Evolutionary conservation across 768 basidiomycete genomes (phyloP), one percentile per base, ranked within the genome.

Genomic region (Xerocomellus intermedius): DNA sequence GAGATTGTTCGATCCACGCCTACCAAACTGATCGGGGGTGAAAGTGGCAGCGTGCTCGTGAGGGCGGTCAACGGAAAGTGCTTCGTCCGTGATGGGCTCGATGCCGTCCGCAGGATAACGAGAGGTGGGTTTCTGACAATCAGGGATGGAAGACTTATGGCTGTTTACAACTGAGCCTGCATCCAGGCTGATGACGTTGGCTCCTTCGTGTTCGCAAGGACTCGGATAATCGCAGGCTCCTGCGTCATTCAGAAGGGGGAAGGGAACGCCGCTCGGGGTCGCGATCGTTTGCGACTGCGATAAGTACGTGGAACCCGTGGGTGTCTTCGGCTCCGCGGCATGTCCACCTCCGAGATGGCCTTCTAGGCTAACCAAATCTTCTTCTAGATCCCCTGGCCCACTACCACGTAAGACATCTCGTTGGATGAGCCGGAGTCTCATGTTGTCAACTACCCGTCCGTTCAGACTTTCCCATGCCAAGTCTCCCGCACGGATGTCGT

Each of bases 401-500:
- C 50, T 51, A 45, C 63, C 61, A 56, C 56, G 57, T 59, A 65
- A 63, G 42, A 42, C 52, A 49, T 64, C 73, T 57, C 74, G 73
- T 30, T 72, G 74, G 50, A 73, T 73, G 46, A 81, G 72, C 14
- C 67, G 70, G 26, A 89, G 69, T 47, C 74, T 78, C 72, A 81
- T 78, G 35, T 81, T 84, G 49, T 82, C 80, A 35, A 82, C 65
- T 42, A 72, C 67, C 36, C 76, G 75, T 3, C 76, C 76, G 44
- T 86, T 64, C 19, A 92, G 71, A 42, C 73, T 73, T 43, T 70
- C 67, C 61, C 74, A 78, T 14, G 89, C 87, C 12, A 66, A 62
- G 37, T 75, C 71, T 7, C 86, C 83, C 37, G 79, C 77, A 24
- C 86, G 77, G 26, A 82, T 75, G 63, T 91, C 88, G 64, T 78